Evolutionary conservation across 305 asterid species (phyloP).

Genomic region (Fraxinus dipetala): DNA sequence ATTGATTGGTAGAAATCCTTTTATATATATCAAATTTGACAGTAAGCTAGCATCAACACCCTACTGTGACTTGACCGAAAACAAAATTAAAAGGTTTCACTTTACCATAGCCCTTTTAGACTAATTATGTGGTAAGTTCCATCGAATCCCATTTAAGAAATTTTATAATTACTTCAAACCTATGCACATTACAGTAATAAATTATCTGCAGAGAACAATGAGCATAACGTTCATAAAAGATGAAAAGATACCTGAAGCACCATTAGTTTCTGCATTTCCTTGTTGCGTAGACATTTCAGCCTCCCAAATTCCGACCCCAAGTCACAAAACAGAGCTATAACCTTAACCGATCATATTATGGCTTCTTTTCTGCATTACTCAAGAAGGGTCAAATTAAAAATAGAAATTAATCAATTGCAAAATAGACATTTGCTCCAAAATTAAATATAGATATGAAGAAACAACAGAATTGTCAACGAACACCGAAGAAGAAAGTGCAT

Average conservation of each 20-base stretch:
- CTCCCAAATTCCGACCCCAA: conserved; percentile 13
- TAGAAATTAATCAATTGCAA: background rate
- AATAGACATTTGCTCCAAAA: background rate
- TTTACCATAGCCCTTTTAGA: background rate
- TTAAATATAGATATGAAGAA: background rate
- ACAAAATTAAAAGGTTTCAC: background rate
- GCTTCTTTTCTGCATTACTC: conserved; percentile 25
- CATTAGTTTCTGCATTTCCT: conserved; percentile 16
- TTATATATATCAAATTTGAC: background rate
- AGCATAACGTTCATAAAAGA: background rate
- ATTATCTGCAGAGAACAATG: background rate
- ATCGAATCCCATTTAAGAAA: background rate
- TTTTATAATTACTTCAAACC: background rate
- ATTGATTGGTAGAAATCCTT: background rate
- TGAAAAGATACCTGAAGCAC: conserved; percentile 25
- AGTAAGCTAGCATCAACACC: background rate
- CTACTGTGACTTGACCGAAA: background rate
- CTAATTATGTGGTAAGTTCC: background rate
- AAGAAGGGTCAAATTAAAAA: conserved; percentile 10
- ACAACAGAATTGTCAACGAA: background rate
- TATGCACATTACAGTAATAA: background rate
- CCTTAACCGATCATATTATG: conserved; percentile 10
- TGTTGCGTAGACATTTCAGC: conserved; percentile 25
- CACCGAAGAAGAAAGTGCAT: background rate
- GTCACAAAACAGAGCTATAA: conserved; percentile 13